These are phyloP conservation scores for Cynanchum wilfordii DNA, from an alignment of 257 asterid species.

Conservation along the genomic window DNA sequence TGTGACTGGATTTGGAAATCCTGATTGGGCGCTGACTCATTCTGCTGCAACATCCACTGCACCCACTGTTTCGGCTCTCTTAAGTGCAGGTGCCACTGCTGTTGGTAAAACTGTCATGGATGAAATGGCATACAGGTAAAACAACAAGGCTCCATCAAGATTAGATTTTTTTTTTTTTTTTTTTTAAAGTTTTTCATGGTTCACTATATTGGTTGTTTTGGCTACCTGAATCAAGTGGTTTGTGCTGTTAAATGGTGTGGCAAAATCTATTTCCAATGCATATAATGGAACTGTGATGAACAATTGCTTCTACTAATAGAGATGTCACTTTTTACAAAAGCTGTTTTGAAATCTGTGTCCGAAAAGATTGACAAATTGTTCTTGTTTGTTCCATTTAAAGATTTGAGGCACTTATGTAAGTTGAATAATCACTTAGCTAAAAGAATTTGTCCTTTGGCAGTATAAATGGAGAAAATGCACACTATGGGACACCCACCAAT, in stretches of 20 bases:
- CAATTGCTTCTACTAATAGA: background rate
- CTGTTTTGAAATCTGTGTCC: no score
- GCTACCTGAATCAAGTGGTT: background rate
- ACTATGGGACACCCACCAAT: conserved; percentile 78
- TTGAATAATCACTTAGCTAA: conserved; percentile 5
- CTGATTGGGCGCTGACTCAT: conserved; percentile 84
- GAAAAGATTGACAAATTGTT: no score
- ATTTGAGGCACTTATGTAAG: no score
- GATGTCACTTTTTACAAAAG: no score
- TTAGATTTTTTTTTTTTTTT: background rate
- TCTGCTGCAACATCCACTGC: conserved; percentile 63
- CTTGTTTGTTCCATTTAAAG: no score
- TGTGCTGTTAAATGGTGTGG: background rate
- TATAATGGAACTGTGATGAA: background rate
- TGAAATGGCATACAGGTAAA: conserved; percentile 97
- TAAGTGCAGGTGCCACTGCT: conserved; percentile 79
- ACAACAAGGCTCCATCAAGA: background rate
- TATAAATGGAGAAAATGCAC: conserved; percentile 80
- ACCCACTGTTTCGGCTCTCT: conserved; percentile 47
- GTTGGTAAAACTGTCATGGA: conserved; percentile 86
- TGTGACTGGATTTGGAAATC: conserved; percentile 85
- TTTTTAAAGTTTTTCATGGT: background rate
- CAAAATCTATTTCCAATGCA: background rate
- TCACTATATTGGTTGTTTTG: background rate
- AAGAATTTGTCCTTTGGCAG: conserved; percentile 38